These are phyloP conservation scores for Sindora glabra DNA, from an alignment of 306 rosid species.

Conservation along the genomic window DNA sequence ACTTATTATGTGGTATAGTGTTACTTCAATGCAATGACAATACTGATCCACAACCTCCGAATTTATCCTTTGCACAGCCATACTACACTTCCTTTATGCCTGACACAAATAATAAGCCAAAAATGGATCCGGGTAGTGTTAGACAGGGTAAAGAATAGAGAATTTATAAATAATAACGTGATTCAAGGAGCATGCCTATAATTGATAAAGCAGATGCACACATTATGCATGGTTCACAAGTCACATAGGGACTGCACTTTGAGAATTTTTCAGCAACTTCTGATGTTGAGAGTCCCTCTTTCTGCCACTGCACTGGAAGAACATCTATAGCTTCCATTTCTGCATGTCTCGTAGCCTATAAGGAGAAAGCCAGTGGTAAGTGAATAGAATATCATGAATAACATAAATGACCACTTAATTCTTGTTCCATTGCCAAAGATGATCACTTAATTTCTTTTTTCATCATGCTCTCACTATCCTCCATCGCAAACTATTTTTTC, in stretches of 20 bases:
- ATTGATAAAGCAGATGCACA: conserved; percentile 79
- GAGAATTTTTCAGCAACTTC: conserved; percentile 62
- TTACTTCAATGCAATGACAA: conserved; percentile 59
- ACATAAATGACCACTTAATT: no score
- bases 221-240: conserved; percentile 98
- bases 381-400: background rate
- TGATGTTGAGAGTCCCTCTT: conserved; percentile 43
- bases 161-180: background rate
- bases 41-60: conserved; percentile 97
- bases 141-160: background rate
- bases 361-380: background rate
- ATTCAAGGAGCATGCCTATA: conserved; percentile 35
- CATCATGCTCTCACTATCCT: no score
- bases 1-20: conserved; percentile 35
- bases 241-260: conserved; percentile 67
- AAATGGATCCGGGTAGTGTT: background rate
- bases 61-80: conserved; percentile 90
- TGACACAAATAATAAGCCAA: conserved; percentile 10
- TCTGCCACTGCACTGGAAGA: conserved; percentile 67
- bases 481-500: no score
- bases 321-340: conserved; percentile 92
- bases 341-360: conserved; percentile 97
- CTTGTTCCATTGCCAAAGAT: no score
- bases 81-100: conserved; percentile 79
- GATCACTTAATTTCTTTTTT: no score